Evolutionary conservation across 257 asterid species (phyloP).

Genomic region (Coffea canephora): DNA sequence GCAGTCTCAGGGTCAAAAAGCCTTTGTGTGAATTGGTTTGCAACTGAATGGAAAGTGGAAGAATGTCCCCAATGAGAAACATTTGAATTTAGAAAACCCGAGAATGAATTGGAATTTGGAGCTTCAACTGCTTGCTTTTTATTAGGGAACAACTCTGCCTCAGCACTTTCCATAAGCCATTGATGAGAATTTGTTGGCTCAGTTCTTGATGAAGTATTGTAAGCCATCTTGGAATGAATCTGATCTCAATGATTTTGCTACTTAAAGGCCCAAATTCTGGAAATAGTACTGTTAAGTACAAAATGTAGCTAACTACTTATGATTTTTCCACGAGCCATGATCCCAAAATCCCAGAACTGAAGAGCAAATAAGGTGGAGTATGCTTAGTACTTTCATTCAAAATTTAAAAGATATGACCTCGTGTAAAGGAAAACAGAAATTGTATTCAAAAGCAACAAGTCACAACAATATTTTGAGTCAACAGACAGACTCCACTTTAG

Average conservation of each 20-base stretch:
- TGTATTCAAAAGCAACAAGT: background rate
- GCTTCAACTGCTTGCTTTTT: conserved; percentile 24
- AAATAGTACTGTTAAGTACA: background rate
- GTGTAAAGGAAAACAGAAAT: background rate
- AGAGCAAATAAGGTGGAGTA: too few relatives aligned
- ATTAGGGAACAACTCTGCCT: conserved; percentile 28
- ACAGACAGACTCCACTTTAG: background rate
- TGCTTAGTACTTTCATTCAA: background rate
- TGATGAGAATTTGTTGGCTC: conserved; percentile 28
- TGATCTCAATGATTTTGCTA: background rate
- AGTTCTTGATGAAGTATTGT: conserved; percentile 20
- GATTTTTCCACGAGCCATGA: background rate
- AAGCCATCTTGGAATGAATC: conserved; percentile 18
- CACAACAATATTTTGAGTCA: too few relatives aligned
- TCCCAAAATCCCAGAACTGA: background rate
- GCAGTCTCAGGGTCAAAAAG: conserved; percentile 20
- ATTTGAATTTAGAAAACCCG: conserved; percentile 25
- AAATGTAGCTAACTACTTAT: background rate
- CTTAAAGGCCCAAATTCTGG: background rate
- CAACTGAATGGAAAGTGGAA: conserved; percentile 15
- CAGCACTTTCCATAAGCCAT: conserved; percentile 28
- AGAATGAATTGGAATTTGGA: conserved; percentile 23
- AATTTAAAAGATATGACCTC: background rate
- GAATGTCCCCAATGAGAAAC: conserved; percentile 17
- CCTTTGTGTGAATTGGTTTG: conserved; percentile 22